Conservation (phyloP, 306 rosid genomes). For the Rosa persica region DNA sequence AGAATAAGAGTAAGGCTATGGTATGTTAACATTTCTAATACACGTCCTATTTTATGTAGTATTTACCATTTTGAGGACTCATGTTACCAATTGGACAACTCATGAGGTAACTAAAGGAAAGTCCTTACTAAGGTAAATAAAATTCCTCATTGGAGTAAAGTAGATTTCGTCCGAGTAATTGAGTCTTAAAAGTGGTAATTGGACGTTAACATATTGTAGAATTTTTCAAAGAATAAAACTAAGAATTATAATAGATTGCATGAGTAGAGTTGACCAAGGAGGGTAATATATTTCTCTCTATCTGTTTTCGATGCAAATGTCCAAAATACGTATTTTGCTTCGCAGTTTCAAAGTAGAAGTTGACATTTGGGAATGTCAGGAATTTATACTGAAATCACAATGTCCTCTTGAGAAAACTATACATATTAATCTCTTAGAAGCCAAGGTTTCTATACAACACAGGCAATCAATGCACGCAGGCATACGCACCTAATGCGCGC, state of each 20-base stretch:
- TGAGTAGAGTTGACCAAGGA: background rate
- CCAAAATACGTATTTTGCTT: background rate
- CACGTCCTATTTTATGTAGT: no score
- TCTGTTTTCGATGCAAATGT: background rate
- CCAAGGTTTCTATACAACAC: constrained; percentile 1
- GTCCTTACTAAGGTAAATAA: no score
- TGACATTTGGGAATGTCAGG: background rate
- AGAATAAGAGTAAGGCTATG: background rate
- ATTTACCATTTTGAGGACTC: no score
- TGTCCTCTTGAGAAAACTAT: constrained; percentile 1
- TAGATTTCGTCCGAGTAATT: no score
- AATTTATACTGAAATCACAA: background rate
- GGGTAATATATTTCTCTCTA: background rate
- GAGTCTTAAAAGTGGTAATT: no score
- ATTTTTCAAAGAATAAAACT: no score
- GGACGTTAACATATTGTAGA: no score
- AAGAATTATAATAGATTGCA: background rate
- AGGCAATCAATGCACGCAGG: background rate
- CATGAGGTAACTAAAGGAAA: no score
- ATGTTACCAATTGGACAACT: no score
- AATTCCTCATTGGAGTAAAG: no score
- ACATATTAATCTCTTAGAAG: background rate
- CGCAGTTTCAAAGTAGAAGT: background rate
- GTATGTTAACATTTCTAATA: no score
- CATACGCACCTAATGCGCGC: background rate